These are phyloP conservation scores for Neobulgaria alba DNA, from an alignment of 2,329 filamentous ascomycete genomes.

Conservation along the genomic window DNA sequence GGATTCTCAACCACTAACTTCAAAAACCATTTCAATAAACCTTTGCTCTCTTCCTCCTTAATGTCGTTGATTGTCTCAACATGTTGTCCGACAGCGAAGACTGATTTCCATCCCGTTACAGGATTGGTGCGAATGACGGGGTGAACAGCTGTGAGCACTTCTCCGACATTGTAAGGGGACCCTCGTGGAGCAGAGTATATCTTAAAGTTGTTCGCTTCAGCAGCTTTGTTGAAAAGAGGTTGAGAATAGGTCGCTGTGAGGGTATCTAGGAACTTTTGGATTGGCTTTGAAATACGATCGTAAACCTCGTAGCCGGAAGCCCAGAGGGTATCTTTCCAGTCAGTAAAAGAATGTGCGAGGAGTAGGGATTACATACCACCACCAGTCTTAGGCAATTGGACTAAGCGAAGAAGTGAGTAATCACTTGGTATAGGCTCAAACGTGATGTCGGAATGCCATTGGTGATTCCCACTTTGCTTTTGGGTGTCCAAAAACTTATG, in stretches of 20 bases:
- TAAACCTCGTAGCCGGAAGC: constrained; percentile 60
- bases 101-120: constrained; percentile 48
- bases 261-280: constrained; percentile 48
- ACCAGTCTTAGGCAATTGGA: constrained; percentile 24
- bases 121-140: constrained; percentile 50
- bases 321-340: constrained; percentile 49
- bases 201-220: constrained; percentile 36
- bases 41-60: constrained; percentile 37
- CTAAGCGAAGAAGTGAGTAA: constrained; percentile 40
- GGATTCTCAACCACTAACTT: constrained; percentile 45
- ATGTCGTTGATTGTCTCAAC: constrained; percentile 43
- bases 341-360: not conserved
- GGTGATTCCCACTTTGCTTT: constrained; percentile 37
- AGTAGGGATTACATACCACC: constrained; percentile 21
- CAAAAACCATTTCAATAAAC: constrained; percentile 44
- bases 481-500: constrained; percentile 31
- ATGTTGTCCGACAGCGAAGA: constrained; percentile 45
- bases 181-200: constrained; percentile 38
- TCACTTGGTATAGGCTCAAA: constrained; percentile 58
- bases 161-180: constrained; percentile 42
- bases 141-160: constrained; percentile 40
- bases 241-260: constrained; percentile 48
- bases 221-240: constrained; percentile 41
- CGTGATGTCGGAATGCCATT: constrained; percentile 57
- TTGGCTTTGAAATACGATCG: constrained; percentile 49